These are phyloP conservation scores for Ustilago cynodontis DNA, from an alignment of 1,284 basidiomycete genomes.

Conservation along the genomic window DNA sequence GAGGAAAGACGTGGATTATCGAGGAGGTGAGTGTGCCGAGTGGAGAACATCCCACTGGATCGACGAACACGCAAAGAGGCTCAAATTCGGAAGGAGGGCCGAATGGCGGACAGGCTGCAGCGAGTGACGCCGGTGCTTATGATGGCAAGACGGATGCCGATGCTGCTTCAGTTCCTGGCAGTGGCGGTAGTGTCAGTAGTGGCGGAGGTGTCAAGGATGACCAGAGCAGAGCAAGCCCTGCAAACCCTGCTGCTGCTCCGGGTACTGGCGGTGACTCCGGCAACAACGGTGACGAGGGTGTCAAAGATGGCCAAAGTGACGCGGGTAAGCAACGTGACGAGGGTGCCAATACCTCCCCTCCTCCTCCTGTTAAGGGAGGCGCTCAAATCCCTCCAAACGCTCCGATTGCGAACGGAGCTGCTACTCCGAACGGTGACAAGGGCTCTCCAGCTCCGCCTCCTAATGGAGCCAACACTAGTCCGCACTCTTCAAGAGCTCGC, in stretches of 20 bases:
- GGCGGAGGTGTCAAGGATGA: neutral
- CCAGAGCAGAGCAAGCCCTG: too few species aligned
- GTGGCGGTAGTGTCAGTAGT: neutral
- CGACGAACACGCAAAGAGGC: neutral
- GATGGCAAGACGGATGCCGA: neutral
- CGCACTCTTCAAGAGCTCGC: neutral
- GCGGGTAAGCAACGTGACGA: neutral
- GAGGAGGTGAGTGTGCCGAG: constrained; percentile 41
- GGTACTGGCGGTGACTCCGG: neutral
- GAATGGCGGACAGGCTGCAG: neutral
- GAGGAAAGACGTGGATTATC: constrained; percentile 34
- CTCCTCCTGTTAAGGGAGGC: neutral
- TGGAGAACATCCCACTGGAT: constrained; percentile 22
- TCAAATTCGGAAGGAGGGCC: neutral
- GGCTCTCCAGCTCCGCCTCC: neutral
- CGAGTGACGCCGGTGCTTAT: neutral
- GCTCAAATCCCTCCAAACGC: neutral
- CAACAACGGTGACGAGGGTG: neutral
- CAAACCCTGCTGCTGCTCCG: neutral
- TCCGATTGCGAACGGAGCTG: neutral
- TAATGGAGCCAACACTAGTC: neutral
- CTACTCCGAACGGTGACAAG: neutral
- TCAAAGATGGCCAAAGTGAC: neutral
- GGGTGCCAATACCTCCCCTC: neutral
- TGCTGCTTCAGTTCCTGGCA: neutral